Percentiles rank a stretch among this genome's conserved stretches.
phyloP scores from a whole-genome alignment of 2,329 filamentous ascomycete species.

The Orbilia quercus region DNA sequence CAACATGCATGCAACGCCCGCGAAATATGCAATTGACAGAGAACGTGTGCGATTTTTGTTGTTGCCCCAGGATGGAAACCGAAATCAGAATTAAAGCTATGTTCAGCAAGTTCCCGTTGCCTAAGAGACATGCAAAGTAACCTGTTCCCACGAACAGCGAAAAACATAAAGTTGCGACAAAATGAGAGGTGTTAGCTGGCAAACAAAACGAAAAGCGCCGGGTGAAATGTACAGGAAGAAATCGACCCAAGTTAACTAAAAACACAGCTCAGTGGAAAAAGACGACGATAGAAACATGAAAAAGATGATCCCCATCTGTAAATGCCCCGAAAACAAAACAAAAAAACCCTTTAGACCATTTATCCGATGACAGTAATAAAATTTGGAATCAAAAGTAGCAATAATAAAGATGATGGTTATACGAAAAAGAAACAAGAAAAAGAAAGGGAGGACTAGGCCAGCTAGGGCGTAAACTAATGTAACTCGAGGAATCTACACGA shows the following conservation, averaged over 20 bases:
- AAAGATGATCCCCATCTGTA: constrained; percentile 36
- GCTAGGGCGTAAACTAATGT: constrained; percentile 21
- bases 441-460: constrained; percentile 26
- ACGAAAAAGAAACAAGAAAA: neutral
- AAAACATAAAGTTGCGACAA: constrained; percentile 19
- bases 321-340: constrained; percentile 18
- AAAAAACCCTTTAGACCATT: constrained; percentile 24
- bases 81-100: neutral
- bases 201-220: constrained; percentile 30
- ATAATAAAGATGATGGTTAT: neutral
- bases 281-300: constrained; percentile 2
- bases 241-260: constrained; percentile 19
- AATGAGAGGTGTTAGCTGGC: neutral
- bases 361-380: constrained; percentile 18
- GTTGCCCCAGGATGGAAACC: too few relatives aligned
- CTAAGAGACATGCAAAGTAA: constrained; percentile 29
- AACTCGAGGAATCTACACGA: constrained; percentile 31
- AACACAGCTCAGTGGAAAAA: constrained; percentile 7
- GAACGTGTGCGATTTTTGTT: constrained; percentile 12
- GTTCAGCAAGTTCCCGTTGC: constrained; percentile 16
- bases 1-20: neutral
- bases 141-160: constrained; percentile 9
- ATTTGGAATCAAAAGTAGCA: constrained; percentile 3
- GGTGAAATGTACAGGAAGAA: constrained; percentile 51
- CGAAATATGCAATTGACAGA: neutral